These are phyloP conservation scores for Triticum dicoccoides DNA, from an alignment of 176 grass and related monocot species.

Conservation along the genomic window DNA sequence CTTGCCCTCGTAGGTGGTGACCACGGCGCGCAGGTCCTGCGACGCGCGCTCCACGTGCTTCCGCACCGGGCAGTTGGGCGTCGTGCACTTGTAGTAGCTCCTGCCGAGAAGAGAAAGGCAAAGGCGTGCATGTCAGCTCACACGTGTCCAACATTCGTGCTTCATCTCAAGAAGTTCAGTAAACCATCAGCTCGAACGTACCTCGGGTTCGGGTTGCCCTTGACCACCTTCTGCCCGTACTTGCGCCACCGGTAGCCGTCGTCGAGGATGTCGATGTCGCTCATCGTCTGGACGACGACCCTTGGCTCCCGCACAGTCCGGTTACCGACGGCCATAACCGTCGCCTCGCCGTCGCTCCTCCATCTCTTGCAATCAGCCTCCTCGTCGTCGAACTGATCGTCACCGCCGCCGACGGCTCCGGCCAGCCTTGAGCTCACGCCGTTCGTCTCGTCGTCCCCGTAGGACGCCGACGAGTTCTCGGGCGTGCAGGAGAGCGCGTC, in stretches of 20 bases:
- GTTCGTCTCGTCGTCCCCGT: constrained; percentile 64
- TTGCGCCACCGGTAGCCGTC: constrained; percentile 67
- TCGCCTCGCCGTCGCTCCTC: constrained; percentile 47
- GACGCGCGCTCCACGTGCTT: constrained; percentile 95
- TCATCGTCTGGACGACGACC: constrained; percentile 81
- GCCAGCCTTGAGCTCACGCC: constrained; percentile 50
- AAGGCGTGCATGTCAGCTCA: constrained; percentile 13
- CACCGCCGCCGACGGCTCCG: not conserved
- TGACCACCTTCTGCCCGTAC: constrained; percentile 70
- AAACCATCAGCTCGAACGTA: not conserved
- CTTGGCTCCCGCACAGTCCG: constrained; percentile 70
- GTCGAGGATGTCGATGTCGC: constrained; percentile 87
- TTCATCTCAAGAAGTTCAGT: no score
- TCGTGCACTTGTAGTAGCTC: constrained; percentile 99
- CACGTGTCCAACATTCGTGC: not conserved
- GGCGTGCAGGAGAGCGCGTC: constrained; percentile 56
- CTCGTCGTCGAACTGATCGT: constrained; percentile 39
- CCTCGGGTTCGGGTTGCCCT: constrained; percentile 70
- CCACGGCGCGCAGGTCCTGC: constrained; percentile 70
- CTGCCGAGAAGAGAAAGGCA: not conserved
- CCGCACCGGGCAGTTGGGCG: constrained; percentile 60
- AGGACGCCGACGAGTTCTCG: constrained; percentile 81
- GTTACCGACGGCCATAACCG: constrained; percentile 23
- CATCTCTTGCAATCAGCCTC: constrained; percentile 67
- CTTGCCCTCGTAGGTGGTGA: constrained; percentile 89